phyloP scores from a whole-genome alignment of 495 filamentous ascomycete species.

The Aspergillus ellipticus region DNA sequence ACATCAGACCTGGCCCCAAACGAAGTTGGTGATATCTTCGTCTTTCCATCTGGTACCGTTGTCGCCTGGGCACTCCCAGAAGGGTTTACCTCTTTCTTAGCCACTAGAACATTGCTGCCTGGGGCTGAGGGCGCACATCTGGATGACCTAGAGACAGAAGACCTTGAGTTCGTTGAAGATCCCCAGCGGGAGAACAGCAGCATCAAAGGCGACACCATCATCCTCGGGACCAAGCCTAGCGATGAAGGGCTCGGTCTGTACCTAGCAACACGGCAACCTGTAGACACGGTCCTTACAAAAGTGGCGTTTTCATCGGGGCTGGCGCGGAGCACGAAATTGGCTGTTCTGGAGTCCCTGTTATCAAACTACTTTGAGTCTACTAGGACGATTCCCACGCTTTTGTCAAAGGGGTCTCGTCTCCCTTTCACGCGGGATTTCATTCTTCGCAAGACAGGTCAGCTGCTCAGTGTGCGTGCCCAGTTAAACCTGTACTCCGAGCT shows the following conservation, averaged over 20 bases:
- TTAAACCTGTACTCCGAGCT: constrained; percentile 96
- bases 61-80: constrained; percentile 84
- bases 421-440: constrained; percentile 76
- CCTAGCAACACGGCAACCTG: constrained; percentile 32
- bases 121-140: constrained; percentile 74
- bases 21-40: constrained; percentile 82
- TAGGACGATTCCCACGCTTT: constrained; percentile 67
- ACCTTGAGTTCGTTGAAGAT: constrained; percentile 84
- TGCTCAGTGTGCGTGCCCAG: constrained; percentile 86
- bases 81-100: constrained; percentile 65
- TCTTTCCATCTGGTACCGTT: constrained; percentile 96
- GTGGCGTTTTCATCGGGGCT: constrained; percentile 95
- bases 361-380: constrained; percentile 81
- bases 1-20: constrained; percentile 54
- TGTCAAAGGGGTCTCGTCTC: constrained; percentile 60
- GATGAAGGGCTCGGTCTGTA: constrained; percentile 11
- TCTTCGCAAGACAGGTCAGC: constrained; percentile 86
- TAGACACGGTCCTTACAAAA: constrained; percentile 83
- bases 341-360: constrained; percentile 84
- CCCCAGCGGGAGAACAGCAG: constrained; percentile 66
- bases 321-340: constrained; percentile 92
- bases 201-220: constrained; percentile 85
- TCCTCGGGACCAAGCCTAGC: constrained; percentile 68
- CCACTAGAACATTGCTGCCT: constrained; percentile 64
- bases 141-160: constrained; percentile 72